Percentiles rank a stretch among this genome's conserved stretches.
These are phyloP conservation scores for Clonostachys rosea DNA, from an alignment of 2,329 filamentous ascomycete species.

Conservation along the genomic window DNA sequence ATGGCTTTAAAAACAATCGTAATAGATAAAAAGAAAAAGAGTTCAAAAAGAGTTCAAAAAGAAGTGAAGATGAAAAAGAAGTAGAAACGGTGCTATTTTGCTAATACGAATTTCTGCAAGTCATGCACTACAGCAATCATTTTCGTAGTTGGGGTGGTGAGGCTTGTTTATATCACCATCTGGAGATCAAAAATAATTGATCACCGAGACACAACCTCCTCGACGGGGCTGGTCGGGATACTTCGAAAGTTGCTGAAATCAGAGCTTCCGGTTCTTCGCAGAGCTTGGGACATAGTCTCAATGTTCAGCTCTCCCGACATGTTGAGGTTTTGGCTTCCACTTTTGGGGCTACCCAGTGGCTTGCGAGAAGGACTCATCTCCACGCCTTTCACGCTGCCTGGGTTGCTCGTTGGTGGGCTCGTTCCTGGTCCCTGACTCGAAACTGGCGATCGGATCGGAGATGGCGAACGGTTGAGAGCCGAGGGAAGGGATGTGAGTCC, in stretches of 20 bases:
- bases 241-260: conserved; percentile 61
- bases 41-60: background rate
- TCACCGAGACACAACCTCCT: conserved; percentile 12
- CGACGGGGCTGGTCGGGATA: conserved; percentile 53
- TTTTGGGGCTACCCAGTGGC: conserved; percentile 59
- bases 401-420: conserved; percentile 73
- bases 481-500: conserved; percentile 57
- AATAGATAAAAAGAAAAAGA: background rate
- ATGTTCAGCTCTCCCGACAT: conserved; percentile 68
- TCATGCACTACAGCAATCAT: too few relatives aligned
- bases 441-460: conserved; percentile 73
- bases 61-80: too few relatives aligned
- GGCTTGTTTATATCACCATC: too few relatives aligned
- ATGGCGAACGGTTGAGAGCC: conserved; percentile 64
- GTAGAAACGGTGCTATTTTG: too few relatives aligned
- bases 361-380: conserved; percentile 62
- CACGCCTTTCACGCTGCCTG: conserved; percentile 68
- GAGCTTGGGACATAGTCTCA: conserved; percentile 89
- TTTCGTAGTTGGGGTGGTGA: too few relatives aligned
- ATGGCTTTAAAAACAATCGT: too few relatives aligned
- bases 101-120: too few relatives aligned
- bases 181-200: too few relatives aligned
- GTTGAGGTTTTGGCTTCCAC: conserved; percentile 44
- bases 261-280: conserved; percentile 78
- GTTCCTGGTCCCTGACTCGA: conserved; percentile 67